phyloP scores from a whole-genome alignment of 2,329 filamentous ascomycete genomes.

The Diaporthe longicolla region DNA sequence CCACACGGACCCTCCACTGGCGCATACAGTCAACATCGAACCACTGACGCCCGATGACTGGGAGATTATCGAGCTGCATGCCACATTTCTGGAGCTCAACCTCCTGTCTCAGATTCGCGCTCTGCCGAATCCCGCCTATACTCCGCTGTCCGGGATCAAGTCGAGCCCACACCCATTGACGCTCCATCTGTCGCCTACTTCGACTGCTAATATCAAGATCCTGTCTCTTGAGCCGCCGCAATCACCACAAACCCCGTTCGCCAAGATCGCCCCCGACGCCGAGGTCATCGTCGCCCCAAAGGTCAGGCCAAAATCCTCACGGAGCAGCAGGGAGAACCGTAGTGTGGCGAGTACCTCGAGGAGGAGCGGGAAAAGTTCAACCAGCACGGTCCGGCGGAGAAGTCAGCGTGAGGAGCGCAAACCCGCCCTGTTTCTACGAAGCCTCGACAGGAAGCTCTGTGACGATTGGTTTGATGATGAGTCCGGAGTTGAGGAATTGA shows the following conservation, averaged over 20 bases:
- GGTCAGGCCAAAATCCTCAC: constrained; percentile 78
- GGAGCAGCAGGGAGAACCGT: constrained; percentile 78
- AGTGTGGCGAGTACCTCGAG: constrained; percentile 86
- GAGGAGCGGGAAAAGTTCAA: constrained; percentile 81
- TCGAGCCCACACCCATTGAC: constrained; percentile 83
- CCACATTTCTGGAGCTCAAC: constrained; percentile 94
- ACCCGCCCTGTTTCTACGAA: constrained; percentile 82
- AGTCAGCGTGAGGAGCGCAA: constrained; percentile 74
- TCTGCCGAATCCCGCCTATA: constrained; percentile 85
- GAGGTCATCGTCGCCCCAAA: constrained; percentile 99
- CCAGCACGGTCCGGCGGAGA: constrained; percentile 74
- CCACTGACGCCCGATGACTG: constrained; percentile 95
- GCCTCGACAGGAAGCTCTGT: constrained; percentile 78
- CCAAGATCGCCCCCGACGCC: constrained; percentile 92
- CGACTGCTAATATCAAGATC: constrained; percentile 91
- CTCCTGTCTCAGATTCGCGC: constrained; percentile 93
- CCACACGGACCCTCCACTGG: constrained; percentile 90
- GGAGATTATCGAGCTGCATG: constrained; percentile 99
- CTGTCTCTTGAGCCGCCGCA: constrained; percentile 85
- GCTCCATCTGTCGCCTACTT: constrained; percentile 93
- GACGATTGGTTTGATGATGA: constrained; percentile 85
- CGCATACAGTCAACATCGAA: constrained; percentile 97
- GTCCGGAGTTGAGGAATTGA: constrained; percentile 70
- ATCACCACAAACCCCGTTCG: constrained; percentile 79
- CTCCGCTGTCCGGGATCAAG: constrained; percentile 62